Evolutionary conservation across 1,284 basidiomycete species (phyloP).

Genomic region (Apiotrichum veenhuisii): DNA sequence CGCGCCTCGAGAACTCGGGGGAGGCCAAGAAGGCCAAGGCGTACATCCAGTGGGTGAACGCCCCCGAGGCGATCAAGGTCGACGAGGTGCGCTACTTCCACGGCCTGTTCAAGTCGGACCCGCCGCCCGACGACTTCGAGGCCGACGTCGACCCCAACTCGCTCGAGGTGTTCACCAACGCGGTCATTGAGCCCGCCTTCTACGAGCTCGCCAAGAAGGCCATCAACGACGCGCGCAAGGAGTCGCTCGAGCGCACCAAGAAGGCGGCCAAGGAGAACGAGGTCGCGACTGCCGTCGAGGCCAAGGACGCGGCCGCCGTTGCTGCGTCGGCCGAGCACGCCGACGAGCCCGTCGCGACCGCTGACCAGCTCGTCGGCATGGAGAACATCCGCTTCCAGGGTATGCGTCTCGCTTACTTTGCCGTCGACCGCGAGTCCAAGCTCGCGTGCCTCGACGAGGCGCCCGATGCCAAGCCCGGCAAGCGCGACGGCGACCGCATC

Average conservation of each 20-base stretch:
- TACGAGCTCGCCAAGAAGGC: conserved; percentile 73
- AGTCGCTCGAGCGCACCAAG: conserved; percentile 59
- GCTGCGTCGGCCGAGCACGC: conserved; percentile 31
- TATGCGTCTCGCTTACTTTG: conserved; percentile 91
- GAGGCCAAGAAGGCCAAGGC: conserved; percentile 79
- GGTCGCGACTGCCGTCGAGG: conserved; percentile 48
- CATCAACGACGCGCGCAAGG: conserved; percentile 63
- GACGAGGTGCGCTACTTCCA: conserved; percentile 92
- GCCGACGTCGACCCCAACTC: conserved; percentile 79
- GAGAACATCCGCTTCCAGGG: conserved; percentile 97
- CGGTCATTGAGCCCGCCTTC: conserved; percentile 86
- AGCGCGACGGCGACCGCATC: conserved; percentile 67
- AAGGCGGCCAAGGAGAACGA: conserved; percentile 55
- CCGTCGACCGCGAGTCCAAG: conserved; percentile 79
- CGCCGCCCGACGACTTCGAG: conserved; percentile 79
- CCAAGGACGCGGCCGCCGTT: conserved; percentile 38
- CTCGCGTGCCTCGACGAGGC: conserved; percentile 62
- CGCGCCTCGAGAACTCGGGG: conserved; percentile 64
- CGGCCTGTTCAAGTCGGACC: conserved; percentile 89
- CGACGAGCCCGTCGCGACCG: conserved; percentile 59
- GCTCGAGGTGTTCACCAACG: conserved; percentile 71
- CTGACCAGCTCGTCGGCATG: conserved; percentile 79
- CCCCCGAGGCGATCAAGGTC: conserved; percentile 70
- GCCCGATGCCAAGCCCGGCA: conserved; percentile 50
- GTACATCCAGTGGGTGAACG: conserved; percentile 97